Conservation (phyloP, 2,329 filamentous ascomycete species). For the Dactylellina haptotyla region DNA sequence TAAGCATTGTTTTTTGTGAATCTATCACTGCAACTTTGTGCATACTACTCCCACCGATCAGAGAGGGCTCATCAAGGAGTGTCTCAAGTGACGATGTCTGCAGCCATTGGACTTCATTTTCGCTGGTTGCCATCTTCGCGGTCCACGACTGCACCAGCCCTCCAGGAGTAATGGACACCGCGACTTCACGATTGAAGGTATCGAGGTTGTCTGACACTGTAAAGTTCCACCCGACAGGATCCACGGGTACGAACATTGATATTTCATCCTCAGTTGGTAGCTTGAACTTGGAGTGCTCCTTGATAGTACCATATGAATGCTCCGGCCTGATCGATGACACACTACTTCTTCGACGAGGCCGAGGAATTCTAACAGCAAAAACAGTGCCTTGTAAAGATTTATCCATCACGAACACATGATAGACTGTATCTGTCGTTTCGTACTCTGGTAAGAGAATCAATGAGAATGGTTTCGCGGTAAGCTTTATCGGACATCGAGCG, state of each 20-base stretch:
- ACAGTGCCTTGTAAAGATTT: constrained; percentile 35
- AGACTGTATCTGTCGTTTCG: constrained; percentile 64
- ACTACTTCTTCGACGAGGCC: constrained; percentile 48
- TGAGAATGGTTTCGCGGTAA: constrained; percentile 79
- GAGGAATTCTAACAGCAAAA: constrained; percentile 45
- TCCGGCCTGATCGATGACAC: constrained; percentile 41
- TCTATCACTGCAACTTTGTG: constrained; percentile 88
- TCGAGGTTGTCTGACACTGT: constrained; percentile 82
- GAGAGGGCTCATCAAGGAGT: constrained; percentile 74
- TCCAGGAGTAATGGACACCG: constrained; percentile 80
- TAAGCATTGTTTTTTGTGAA: constrained; percentile 75
- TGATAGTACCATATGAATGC: constrained; percentile 41
- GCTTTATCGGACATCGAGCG: constrained; percentile 68
- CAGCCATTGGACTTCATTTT: constrained; percentile 77
- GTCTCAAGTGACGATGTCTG: constrained; percentile 84
- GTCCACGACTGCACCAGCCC: constrained; percentile 87
- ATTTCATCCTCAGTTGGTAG: constrained; percentile 36
- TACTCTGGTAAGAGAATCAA: constrained; percentile 78
- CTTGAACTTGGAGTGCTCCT: constrained; percentile 66
- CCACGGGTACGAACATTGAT: constrained; percentile 75
- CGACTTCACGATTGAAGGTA: constrained; percentile 84
- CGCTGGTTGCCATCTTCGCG: constrained; percentile 69
- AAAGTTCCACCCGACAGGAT: constrained; percentile 80
- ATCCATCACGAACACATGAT: constrained; percentile 48
- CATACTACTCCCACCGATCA: constrained; percentile 85